phyloP scores from a whole-genome alignment of 441 rosid genomes.

The Bocquillonia castaneifolia region DNA sequence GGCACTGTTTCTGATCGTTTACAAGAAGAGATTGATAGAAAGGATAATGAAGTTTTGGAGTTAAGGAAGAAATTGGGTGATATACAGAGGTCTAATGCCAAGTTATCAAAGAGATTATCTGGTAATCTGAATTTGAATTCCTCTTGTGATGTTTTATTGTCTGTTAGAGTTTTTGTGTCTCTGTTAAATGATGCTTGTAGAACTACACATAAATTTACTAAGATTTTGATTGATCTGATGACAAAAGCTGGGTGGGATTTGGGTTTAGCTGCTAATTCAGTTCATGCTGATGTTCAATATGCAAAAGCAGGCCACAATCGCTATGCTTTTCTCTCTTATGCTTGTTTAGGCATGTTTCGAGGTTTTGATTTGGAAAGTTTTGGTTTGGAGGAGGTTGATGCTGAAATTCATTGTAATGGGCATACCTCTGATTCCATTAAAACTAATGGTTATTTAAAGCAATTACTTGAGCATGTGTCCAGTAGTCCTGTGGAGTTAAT shows the following conservation, averaged over 20 bases:
- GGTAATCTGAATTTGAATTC: conserved; percentile 33
- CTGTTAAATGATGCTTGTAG: conserved; percentile 58
- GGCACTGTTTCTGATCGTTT: conserved; percentile 66
- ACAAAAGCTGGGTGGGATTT: conserved; percentile 84
- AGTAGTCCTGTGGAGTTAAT: conserved; percentile 44
- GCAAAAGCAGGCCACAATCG: conserved; percentile 50
- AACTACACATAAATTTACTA: conserved; percentile 59
- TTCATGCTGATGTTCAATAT: conserved; percentile 51
- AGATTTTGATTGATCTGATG: conserved; percentile 72
- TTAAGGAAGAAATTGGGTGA: conserved; percentile 59
- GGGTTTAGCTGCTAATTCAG: conserved; percentile 64
- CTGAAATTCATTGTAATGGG: conserved; percentile 34
- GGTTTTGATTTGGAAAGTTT: conserved; percentile 56
- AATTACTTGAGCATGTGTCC: conserved; percentile 62
- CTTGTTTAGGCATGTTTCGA: conserved; percentile 68
- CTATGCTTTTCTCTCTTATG: conserved; percentile 70
- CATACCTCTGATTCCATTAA: conserved; percentile 30
- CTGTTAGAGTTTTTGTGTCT: conserved; percentile 59
- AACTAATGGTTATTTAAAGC: conserved; percentile 32
- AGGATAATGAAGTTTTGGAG: conserved; percentile 48
- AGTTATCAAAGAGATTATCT: conserved; percentile 52
- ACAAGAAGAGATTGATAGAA: conserved; percentile 74
- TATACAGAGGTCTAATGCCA: conserved; percentile 46
- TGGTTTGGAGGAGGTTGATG: conserved; percentile 32
- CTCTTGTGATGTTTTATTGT: conserved; percentile 49